Conservation (phyloP, 2,329 filamentous ascomycete genomes). For the Metarhizium brunneum region DNA sequence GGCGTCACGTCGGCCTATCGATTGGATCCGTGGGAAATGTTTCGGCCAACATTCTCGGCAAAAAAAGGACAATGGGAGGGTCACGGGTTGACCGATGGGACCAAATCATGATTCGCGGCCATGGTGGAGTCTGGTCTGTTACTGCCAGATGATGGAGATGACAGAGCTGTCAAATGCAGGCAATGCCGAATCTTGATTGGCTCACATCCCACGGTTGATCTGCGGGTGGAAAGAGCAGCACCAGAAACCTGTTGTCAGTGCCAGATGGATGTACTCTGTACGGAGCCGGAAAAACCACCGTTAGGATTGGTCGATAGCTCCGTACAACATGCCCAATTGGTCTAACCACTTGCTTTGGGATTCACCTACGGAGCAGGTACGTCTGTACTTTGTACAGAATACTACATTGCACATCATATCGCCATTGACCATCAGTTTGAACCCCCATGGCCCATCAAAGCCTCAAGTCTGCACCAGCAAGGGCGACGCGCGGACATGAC, state of each 20-base stretch:
- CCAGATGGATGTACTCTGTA: too few relatives aligned
- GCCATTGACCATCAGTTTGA: neutral
- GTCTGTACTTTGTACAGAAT: too few relatives aligned
- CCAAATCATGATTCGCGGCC: neutral
- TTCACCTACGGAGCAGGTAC: neutral
- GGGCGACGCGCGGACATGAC: too few relatives aligned
- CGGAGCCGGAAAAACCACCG: neutral
- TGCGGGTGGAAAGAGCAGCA: too few relatives aligned
- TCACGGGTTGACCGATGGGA: slow-evolving; percentile 5
- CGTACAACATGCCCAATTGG: neutral
- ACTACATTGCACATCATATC: neutral
- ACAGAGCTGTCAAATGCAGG: too few relatives aligned
- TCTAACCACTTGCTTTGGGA: too few relatives aligned
- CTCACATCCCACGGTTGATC: too few relatives aligned
- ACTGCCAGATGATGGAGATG: too few relatives aligned
- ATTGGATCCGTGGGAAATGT: slow-evolving; percentile 6
- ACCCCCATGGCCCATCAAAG: neutral
- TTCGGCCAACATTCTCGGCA: slow-evolving; percentile 8
- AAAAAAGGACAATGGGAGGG: slow-evolving; percentile 2
- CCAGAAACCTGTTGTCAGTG: too few relatives aligned
- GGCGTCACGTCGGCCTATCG: slow-evolving; percentile 7
- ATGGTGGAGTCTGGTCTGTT: neutral
- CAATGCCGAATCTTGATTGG: too few relatives aligned
- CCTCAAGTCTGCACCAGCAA: neutral
- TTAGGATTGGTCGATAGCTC: neutral